Conservation (phyloP, 805 yeast genomes). For the Maudiozyma pseudohumilis region DNA sequence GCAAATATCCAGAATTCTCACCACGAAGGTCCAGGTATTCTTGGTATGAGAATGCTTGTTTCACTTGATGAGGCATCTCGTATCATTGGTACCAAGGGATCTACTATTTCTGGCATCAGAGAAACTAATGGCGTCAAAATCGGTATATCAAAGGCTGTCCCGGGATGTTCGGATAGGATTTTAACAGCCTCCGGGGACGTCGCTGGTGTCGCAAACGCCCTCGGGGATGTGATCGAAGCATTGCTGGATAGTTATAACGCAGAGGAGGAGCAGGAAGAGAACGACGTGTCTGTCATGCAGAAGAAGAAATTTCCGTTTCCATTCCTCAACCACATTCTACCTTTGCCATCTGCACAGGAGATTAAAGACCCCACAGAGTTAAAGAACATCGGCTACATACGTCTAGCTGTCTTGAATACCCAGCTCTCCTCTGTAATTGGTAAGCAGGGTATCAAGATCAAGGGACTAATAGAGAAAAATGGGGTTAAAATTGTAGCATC, state of each 20-base stretch:
- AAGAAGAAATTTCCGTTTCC: constrained; percentile 40
- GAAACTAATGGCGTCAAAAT: constrained; percentile 72
- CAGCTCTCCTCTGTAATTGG: constrained; percentile 90
- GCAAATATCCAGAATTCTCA: no score
- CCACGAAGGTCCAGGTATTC: background rate
- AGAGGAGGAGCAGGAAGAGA: constrained; percentile 1
- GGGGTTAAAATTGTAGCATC: constrained; percentile 79
- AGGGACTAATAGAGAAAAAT: constrained; percentile 49
- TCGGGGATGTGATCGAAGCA: constrained; percentile 56
- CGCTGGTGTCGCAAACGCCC: constrained; percentile 58
- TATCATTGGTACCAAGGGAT: constrained; percentile 78
- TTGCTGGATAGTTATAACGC: constrained; percentile 9
- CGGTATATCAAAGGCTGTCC: constrained; percentile 71
- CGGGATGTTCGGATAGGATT: constrained; percentile 76
- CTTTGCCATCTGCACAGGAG: constrained; percentile 24
- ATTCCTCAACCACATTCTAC: constrained; percentile 26
- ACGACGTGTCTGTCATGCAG: constrained; percentile 9
- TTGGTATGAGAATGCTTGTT: constrained; percentile 41
- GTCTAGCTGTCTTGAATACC: constrained; percentile 69
- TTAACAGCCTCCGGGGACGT: constrained; percentile 68
- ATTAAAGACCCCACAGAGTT: constrained; percentile 20
- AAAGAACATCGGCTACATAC: constrained; percentile 31
- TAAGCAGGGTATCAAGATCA: constrained; percentile 69
- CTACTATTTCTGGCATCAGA: constrained; percentile 64
- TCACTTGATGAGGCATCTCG: constrained; percentile 85